These are phyloP conservation scores for Podospora bellae-mahoneyi DNA, from an alignment of 495 filamentous ascomycete species.

Conservation along the genomic window DNA sequence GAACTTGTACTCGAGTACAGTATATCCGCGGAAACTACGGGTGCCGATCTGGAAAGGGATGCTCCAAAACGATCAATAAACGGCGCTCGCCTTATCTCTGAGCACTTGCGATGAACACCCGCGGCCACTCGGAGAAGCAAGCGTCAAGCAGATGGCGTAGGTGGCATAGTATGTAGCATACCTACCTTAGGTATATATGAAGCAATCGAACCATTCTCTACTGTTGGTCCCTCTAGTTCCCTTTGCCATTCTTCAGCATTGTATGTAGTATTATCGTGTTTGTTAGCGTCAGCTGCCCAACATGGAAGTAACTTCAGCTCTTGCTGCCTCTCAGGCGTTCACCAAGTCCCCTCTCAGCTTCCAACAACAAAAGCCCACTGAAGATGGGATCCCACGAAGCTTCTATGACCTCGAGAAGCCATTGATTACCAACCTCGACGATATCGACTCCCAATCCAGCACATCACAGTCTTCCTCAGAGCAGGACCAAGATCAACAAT, in stretches of 20 bases:
- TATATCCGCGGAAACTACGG: conserved; percentile 24
- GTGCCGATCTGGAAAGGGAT: conserved; percentile 1
- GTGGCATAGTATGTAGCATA: too few relatives aligned
- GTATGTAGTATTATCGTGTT: background rate
- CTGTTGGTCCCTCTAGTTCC: background rate
- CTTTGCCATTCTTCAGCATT: background rate
- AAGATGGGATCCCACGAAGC: conserved; percentile 7
- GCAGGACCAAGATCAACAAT: background rate
- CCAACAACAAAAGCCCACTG: background rate
- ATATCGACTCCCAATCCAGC: background rate
- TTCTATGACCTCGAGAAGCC: conserved; percentile 16
- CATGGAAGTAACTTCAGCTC: conserved; percentile 21
- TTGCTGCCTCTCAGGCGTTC: background rate
- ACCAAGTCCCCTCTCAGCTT: conserved; percentile 3
- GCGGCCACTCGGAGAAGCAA: conserved; percentile 9
- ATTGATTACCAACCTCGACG: background rate
- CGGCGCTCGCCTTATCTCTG: background rate
- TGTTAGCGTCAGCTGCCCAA: conserved; percentile 1
- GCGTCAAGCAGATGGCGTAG: conserved; percentile 1
- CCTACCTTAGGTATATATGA: background rate
- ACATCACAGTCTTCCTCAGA: background rate
- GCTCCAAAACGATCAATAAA: conserved; percentile 1
- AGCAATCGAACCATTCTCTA: background rate
- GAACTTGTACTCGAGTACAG: conserved; percentile 3
- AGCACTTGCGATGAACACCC: background rate